Evolutionary conservation across 768 basidiomycete genomes (phyloP).

Genomic region (Termitomyces sp.): DNA sequence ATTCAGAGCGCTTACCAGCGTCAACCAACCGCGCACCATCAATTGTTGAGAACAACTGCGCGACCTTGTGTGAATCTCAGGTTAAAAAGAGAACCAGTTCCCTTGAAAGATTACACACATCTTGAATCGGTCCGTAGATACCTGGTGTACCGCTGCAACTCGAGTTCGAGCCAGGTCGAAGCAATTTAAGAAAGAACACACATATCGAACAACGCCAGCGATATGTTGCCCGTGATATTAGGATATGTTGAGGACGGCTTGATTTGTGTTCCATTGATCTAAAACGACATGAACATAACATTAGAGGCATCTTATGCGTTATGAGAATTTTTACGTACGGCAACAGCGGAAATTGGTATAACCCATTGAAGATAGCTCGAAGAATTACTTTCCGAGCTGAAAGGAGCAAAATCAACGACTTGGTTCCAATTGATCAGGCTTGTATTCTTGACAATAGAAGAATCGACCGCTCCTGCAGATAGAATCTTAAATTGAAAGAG

Average conservation of each 20-base stretch:
- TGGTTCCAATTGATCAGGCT: slow-evolving; percentile 66
- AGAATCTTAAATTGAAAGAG: background rate
- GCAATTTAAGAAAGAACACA: slow-evolving; percentile 26
- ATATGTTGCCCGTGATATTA: slow-evolving; percentile 41
- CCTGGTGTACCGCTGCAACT: slow-evolving; percentile 57
- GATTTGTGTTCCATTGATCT: slow-evolving; percentile 54
- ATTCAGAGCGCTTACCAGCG: slow-evolving; percentile 27
- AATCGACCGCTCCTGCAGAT: slow-evolving; percentile 64
- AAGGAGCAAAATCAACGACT: slow-evolving; percentile 68
- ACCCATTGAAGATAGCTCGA: slow-evolving; percentile 78
- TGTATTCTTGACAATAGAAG: slow-evolving; percentile 54
- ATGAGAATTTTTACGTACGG: slow-evolving; percentile 30
- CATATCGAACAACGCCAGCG: slow-evolving; percentile 72
- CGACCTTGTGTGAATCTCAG: slow-evolving; percentile 41
- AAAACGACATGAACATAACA: background rate
- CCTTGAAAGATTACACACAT: slow-evolving; percentile 37
- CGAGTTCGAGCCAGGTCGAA: background rate
- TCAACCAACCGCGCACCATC: slow-evolving; percentile 65
- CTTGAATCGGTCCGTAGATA: slow-evolving; percentile 72
- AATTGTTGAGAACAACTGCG: slow-evolving; percentile 55
- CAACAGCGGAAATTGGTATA: slow-evolving; percentile 49
- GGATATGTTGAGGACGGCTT: slow-evolving; percentile 62
- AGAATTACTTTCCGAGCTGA: slow-evolving; percentile 45
- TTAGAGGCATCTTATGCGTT: background rate
- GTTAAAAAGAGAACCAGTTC: background rate